Percentiles rank a stretch among this genome's conserved stretches.
These are phyloP conservation scores for Mycena chlorophos DNA, from an alignment of 768 basidiomycete genomes.

Conservation along the genomic window DNA sequence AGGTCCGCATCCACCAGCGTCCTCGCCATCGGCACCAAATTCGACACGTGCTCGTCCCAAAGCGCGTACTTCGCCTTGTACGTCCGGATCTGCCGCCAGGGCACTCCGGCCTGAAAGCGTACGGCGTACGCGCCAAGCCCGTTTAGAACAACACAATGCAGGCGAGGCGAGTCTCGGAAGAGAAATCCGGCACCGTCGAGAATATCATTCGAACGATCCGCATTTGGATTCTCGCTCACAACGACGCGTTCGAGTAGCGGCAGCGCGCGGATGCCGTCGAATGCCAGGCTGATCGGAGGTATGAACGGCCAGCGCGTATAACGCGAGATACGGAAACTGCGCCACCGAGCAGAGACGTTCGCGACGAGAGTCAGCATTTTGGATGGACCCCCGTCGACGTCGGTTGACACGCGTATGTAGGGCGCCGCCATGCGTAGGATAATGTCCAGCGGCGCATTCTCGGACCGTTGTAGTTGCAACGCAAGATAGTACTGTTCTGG, in stretches of 20 bases:
- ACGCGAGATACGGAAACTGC: not conserved
- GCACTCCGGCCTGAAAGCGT: not conserved
- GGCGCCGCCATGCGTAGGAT: not conserved
- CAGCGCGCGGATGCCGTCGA: not conserved
- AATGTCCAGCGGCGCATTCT: not conserved
- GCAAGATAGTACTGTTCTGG: not conserved
- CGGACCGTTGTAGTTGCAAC: not conserved
- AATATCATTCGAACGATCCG: not conserved
- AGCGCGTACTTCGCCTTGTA: not conserved
- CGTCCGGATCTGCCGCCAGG: not conserved
- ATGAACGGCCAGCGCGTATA: not conserved
- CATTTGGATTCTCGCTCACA: not conserved
- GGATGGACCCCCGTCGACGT: not conserved
- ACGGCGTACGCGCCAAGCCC: not conserved
- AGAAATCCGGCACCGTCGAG: not conserved
- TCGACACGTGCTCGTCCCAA: not conserved
- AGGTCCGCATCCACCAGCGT: not conserved
- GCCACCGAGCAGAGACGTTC: not conserved
- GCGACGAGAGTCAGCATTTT: not conserved
- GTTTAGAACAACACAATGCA: not conserved
- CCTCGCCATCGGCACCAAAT: not conserved
- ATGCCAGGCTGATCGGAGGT: not conserved
- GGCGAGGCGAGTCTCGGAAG: not conserved
- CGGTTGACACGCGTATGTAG: not conserved
- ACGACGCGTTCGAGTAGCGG: not conserved